Conservation (phyloP, 306 rosid genomes). For the Coriaria nepalensis region DNA sequence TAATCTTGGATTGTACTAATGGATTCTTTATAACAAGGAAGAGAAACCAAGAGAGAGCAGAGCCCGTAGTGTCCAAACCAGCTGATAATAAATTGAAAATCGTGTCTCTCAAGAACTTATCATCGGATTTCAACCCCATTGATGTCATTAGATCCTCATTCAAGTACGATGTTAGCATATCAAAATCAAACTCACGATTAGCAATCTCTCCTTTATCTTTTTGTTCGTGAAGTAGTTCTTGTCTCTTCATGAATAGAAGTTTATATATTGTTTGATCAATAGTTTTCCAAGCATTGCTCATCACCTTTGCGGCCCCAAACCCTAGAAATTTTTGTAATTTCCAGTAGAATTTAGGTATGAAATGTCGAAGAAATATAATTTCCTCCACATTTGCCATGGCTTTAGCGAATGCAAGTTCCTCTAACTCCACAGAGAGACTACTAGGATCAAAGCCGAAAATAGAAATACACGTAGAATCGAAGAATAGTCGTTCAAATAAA, state of each 20-base stretch:
- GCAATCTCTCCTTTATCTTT: background rate
- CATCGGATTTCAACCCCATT: background rate
- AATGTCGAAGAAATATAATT: conserved; percentile 3
- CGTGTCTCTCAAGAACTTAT: conserved; percentile 33
- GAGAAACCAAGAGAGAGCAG: conserved; percentile 40
- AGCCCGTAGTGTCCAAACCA: conserved; percentile 28
- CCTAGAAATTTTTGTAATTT: conserved; percentile 26
- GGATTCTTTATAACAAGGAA: conserved; percentile 37
- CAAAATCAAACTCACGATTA: conserved; percentile 3
- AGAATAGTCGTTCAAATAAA: conserved; percentile 15
- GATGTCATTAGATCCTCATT: background rate
- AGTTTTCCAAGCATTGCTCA: conserved; percentile 13
- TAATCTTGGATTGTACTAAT: conserved; percentile 24
- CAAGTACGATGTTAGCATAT: conserved; percentile 21
- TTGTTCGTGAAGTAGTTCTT: background rate
- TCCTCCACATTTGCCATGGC: conserved; percentile 16
- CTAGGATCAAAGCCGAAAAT: conserved; percentile 25
- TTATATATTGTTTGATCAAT: conserved; percentile 23
- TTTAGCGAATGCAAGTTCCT: conserved; percentile 7
- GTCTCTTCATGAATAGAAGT: conserved; percentile 14
- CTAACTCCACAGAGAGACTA: conserved; percentile 10
- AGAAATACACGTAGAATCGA: conserved; percentile 13
- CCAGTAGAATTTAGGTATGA: conserved; percentile 22
- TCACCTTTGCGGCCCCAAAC: conserved; percentile 24
- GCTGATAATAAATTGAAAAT: conserved; percentile 27